Conservation (phyloP, 345 rosid species). For the Salix viminalis region DNA sequence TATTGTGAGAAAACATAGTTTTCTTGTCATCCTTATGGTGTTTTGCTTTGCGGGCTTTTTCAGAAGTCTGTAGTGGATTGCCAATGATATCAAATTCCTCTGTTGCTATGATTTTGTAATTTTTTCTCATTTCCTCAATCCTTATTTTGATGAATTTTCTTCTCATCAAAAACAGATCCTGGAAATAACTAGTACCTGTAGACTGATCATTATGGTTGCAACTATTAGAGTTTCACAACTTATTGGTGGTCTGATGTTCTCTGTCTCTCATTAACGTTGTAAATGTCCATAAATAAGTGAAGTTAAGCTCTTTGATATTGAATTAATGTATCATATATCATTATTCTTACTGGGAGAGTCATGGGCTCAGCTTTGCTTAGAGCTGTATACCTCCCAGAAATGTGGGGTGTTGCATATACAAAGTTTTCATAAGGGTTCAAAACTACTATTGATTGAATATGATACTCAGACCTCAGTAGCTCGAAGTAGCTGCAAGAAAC, state of each 20-base stretch:
- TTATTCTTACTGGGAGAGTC: not conserved
- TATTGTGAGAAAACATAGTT: not conserved
- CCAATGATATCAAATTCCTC: not conserved
- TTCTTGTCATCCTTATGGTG: not conserved
- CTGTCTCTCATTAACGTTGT: not conserved
- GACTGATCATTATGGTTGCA: not conserved
- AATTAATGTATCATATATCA: not conserved
- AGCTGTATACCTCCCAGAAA: not conserved
- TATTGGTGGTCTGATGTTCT: not conserved
- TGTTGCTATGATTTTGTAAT: not conserved
- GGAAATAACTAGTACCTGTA: not conserved
- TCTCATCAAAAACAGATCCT: not conserved
- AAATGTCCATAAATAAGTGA: not conserved
- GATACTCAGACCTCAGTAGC: not conserved
- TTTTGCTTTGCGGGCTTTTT: not conserved
- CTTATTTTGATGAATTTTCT: not conserved
- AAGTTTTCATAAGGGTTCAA: not conserved
- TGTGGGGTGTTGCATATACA: not conserved
- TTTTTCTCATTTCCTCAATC: not conserved
- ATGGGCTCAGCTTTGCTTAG: not conserved
- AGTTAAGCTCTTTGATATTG: not conserved
- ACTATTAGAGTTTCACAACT: not conserved
- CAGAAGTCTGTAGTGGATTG: not conserved
- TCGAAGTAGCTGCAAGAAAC: not conserved
- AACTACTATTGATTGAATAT: not conserved